phyloP scores from a whole-genome alignment of 2,329 filamentous ascomycete genomes.

The Botrytis galanthina region DNA sequence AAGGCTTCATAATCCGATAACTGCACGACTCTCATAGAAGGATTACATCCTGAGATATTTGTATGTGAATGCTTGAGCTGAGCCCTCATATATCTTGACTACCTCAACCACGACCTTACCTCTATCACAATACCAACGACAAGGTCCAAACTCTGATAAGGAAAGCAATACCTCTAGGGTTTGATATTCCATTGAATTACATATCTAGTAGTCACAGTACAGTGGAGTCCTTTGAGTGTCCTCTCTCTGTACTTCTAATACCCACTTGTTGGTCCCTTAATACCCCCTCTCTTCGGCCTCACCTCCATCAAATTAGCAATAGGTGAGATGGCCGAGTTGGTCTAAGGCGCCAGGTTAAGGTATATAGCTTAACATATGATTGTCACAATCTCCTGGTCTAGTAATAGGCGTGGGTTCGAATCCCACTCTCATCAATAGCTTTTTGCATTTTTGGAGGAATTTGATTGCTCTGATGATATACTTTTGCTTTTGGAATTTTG shows the following conservation, averaged over 20 bases:
- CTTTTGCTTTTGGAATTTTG: too few species aligned
- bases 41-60: background rate
- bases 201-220: too few species aligned
- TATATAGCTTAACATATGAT: background rate
- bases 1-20: background rate
- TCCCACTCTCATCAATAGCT: background rate
- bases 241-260: too few species aligned
- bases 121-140: too few species aligned
- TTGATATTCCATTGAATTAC: background rate
- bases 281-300: accelerated
- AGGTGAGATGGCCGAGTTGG: conserved; percentile 16
- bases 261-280: too few species aligned
- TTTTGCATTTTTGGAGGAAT: background rate
- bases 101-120: accelerated
- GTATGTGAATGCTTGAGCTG: background rate
- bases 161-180: background rate
- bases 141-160: background rate
- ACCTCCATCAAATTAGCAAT: background rate
- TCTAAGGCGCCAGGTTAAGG: conserved; percentile 18
- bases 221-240: too few species aligned
- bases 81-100: background rate
- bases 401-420: conserved; percentile 16
- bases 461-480: too few species aligned
- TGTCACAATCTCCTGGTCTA: conserved; percentile 2
- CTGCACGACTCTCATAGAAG: background rate